Conservation (phyloP, 2,329 filamentous ascomycete genomes). For the Penicillium paneum region DNA sequence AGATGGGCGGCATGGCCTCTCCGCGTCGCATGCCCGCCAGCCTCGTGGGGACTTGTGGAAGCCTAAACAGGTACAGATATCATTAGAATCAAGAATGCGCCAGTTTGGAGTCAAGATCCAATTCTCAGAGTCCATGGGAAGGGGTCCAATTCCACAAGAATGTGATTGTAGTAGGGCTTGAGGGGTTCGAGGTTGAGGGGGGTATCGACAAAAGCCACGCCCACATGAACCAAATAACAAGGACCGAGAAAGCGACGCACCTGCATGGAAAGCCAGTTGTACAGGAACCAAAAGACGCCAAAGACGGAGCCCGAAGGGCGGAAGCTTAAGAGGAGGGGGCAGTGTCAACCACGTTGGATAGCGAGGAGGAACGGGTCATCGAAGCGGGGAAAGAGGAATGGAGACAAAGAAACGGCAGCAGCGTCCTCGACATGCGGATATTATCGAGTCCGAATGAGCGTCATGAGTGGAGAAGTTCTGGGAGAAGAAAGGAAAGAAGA, state of each 20-base stretch:
- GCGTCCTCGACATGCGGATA: conserved; percentile 12
- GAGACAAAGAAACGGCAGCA: conserved; percentile 14
- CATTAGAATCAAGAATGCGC: conserved; percentile 6
- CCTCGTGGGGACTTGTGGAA: conserved; percentile 41
- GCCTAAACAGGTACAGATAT: conserved; percentile 31
- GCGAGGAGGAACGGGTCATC: conserved; percentile 37
- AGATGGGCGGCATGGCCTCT: conserved; percentile 60
- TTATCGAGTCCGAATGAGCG: conserved; percentile 16
- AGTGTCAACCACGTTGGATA: conserved; percentile 25
- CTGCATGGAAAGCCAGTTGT: conserved; percentile 39
- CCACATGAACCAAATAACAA: neutral
- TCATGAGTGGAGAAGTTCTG: conserved; percentile 3
- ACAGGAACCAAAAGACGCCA: conserved; percentile 25
- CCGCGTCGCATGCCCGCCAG: conserved; percentile 50
- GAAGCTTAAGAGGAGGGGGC: conserved; percentile 12
- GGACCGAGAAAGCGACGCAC: conserved; percentile 26
- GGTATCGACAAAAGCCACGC: conserved; percentile 1
- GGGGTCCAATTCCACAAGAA: neutral
- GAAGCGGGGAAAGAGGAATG: conserved; percentile 36
- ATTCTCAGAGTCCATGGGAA: neutral
- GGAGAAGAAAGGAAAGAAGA: conserved; percentile 15
- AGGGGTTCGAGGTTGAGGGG: conserved; percentile 1
- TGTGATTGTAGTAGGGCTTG: neutral
- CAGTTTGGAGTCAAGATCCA: neutral
- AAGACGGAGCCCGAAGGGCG: conserved; percentile 27